Conservation (phyloP, 371 early-diverging fungal species). For the Zopfochytrium polystomum region DNA sequence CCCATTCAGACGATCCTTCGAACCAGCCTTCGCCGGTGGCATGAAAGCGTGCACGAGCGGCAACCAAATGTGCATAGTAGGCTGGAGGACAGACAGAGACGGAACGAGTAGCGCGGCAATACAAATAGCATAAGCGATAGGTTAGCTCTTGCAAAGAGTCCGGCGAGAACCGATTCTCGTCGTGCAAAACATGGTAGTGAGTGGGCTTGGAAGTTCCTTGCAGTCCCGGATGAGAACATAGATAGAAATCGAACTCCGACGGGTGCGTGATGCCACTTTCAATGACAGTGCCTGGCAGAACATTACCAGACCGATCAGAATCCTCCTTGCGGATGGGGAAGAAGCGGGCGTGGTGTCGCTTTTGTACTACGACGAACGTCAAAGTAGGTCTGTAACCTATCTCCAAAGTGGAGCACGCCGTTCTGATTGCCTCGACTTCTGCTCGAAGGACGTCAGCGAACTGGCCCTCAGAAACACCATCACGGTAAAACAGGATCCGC, state of each 20-base stretch:
- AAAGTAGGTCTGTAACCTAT: conserved; percentile 73
- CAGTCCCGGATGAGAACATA: conserved; percentile 88
- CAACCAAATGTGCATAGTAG: conserved; percentile 87
- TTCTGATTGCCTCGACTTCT: conserved; percentile 77
- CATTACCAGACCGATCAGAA: conserved; percentile 64
- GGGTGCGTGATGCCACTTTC: conserved; percentile 61
- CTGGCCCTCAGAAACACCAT: conserved; percentile 86
- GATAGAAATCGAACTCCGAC: conserved; percentile 68
- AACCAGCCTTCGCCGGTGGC: conserved; percentile 41
- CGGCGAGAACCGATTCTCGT: conserved; percentile 79
- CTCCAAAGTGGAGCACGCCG: conserved; percentile 65
- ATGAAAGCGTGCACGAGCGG: conserved; percentile 80
- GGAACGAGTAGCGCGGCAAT: conserved; percentile 77
- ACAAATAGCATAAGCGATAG: conserved; percentile 84
- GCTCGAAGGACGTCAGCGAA: conserved; percentile 71
- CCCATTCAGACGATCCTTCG: conserved; percentile 8
- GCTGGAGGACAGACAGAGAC: conserved; percentile 81
- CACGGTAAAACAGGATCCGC: conserved; percentile 89
- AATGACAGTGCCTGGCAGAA: conserved; percentile 86
- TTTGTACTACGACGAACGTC: conserved; percentile 92
- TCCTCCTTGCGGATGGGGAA: conserved; percentile 71
- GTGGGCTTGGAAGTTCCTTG: conserved; percentile 91
- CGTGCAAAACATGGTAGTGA: conserved; percentile 79
- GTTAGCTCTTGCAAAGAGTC: conserved; percentile 79
- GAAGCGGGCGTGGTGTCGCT: conserved; percentile 94